These are phyloP conservation scores for Zancudomyces culisetae DNA, from an alignment of 371 early-diverging fungal genomes.

Conservation along the genomic window DNA sequence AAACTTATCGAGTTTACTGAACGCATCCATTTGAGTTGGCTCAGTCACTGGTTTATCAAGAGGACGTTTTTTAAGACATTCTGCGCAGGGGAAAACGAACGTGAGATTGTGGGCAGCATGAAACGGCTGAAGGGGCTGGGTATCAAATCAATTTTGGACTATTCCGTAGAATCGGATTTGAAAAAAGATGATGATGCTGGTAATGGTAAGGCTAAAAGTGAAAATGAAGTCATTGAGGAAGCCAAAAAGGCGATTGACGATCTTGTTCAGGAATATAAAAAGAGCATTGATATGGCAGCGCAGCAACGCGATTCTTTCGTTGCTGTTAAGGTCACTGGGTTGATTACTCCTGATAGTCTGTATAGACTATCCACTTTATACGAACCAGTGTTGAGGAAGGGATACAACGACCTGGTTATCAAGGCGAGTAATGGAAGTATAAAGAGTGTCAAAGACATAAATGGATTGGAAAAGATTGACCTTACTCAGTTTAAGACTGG, in stretches of 20 bases:
- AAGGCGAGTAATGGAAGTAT: slow-evolving; percentile 26
- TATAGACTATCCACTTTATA: slow-evolving; percentile 36
- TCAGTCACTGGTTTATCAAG: slow-evolving; percentile 46
- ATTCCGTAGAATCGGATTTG: slow-evolving; percentile 77
- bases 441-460: too few relatives aligned
- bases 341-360: slow-evolving; percentile 53
- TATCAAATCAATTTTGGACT: slow-evolving; percentile 74
- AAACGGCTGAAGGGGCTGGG: slow-evolving; percentile 35
- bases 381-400: background rate
- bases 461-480: slow-evolving; percentile 9
- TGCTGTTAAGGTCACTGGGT: slow-evolving; percentile 79
- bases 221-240: slow-evolving; percentile 20
- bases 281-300: slow-evolving; percentile 47
- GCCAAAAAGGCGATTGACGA: slow-evolving; percentile 41
- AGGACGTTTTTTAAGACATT: slow-evolving; percentile 78
- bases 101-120: slow-evolving; percentile 74
- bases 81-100: slow-evolving; percentile 82
- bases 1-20: slow-evolving; percentile 37
- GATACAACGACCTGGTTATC: slow-evolving; percentile 7
- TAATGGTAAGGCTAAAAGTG: background rate
- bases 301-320: slow-evolving; percentile 42
- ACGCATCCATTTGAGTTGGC: slow-evolving; percentile 31
- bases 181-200: slow-evolving; percentile 16
- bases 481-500: slow-evolving; percentile 8
- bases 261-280: slow-evolving; percentile 31